Percentiles rank a stretch among this genome's conserved stretches.
These are phyloP conservation scores for Mortierella sp. DNA, from an alignment of 371 early-diverging fungal species.

Conservation along the genomic window DNA sequence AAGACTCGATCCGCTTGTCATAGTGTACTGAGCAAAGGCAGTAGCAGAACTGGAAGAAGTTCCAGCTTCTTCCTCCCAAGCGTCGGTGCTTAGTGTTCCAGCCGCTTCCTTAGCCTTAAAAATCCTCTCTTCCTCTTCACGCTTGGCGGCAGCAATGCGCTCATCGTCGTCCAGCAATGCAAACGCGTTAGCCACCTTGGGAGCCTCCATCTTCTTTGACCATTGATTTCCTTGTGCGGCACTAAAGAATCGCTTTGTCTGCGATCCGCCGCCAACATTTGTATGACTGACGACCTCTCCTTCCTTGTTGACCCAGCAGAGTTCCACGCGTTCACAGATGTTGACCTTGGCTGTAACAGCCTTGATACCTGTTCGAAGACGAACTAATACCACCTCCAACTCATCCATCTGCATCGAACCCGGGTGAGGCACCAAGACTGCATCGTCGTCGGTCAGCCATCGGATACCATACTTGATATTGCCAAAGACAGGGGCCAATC, in stretches of 20 bases:
- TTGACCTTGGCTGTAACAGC: conserved; percentile 42
- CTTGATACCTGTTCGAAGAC: conserved; percentile 60
- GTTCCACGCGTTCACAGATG: conserved; percentile 64
- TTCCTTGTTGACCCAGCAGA: conserved; percentile 71
- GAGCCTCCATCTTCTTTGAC: conserved; percentile 8
- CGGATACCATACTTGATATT: conserved; percentile 60
- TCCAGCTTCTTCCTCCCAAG: conserved; percentile 49
- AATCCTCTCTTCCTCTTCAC: conserved; percentile 45
- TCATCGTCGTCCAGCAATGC: conserved; percentile 49
- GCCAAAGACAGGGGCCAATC: conserved; percentile 58
- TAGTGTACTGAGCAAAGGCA: neutral
- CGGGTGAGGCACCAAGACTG: conserved; percentile 60
- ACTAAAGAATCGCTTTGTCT: conserved; percentile 39
- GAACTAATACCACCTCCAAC: conserved; percentile 62
- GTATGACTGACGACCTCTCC: conserved; percentile 59
- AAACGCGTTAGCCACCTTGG: conserved; percentile 42
- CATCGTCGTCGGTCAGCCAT: conserved; percentile 70
- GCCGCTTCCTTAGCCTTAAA: conserved; percentile 51
- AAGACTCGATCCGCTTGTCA: conserved; percentile 14
- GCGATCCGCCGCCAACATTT: conserved; percentile 30
- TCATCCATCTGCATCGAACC: conserved; percentile 62
- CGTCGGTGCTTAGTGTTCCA: conserved; percentile 44
- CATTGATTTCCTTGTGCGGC: conserved; percentile 29
- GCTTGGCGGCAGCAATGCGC: conserved; percentile 47
- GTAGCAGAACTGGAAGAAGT: neutral